Evolutionary conservation across 2,329 filamentous ascomycete species (phyloP), one percentile per base, ranked within the genome.

Genomic region (Epichloe glyceriae): DNA sequence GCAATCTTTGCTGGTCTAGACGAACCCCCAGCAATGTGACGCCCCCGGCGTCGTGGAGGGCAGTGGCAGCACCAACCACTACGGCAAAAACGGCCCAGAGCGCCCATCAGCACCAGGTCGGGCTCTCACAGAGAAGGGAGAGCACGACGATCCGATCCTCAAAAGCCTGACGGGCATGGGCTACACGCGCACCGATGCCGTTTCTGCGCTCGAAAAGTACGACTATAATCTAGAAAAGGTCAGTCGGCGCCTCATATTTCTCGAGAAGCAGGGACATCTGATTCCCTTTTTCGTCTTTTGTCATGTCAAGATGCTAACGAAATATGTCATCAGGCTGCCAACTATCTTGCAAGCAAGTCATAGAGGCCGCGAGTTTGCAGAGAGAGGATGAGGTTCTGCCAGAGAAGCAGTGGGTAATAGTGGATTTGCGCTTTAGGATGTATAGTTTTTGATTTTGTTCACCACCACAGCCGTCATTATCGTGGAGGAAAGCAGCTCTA

Each of bases 201-300:
- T 96, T 37, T 74, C 75, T 47, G 91, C 93, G 22, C 70, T 97
- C 63, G 91, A 97, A 73, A 90, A 91, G 67, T 95, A 86, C 65
- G 89, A 97, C 70, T 96, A 97, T 69, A 93, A 96, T 66, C 77
- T 96, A 64, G 89, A 95, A 69, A 88, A 87, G 80, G 91, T 95
- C 70, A 71, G 82, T 73, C 30, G 17, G 20, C 17, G 3, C n/a
- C 17, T 37, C 19, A 40, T 33, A 40, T 33, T 50, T 56, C 46
- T 39, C 12, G 30, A 30, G 30, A 30, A 11, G 11, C 30, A 30
- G 30, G 30, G 26, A 30, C 46, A 20, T 34, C 15, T 38, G 10
- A 20, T 10, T 33, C n/a, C 7, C 39, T 20, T 34, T 10, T 15
- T 8, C 26, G 19, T 30, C 14, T 34, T 19, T 34, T 20, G 17